Percentiles rank a stretch among this genome's conserved stretches.
These are phyloP conservation scores for Coniosporium apollinis DNA, from an alignment of 495 filamentous ascomycete genomes.

Conservation along the genomic window DNA sequence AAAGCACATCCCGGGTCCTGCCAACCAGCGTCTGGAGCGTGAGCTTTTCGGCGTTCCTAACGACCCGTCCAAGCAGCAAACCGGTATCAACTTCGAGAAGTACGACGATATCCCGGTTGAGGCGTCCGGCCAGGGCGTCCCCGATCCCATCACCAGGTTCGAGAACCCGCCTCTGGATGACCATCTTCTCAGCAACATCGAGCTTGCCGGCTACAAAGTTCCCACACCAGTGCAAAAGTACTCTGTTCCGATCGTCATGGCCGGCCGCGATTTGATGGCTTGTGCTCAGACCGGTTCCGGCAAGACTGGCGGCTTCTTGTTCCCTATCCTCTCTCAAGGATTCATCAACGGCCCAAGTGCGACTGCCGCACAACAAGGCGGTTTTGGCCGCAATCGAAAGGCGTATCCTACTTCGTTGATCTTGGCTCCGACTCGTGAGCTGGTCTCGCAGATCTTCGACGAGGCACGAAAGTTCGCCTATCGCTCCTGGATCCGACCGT, in stretches of 20 bases:
- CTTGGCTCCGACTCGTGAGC: slow-evolving; percentile 87
- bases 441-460: slow-evolving; percentile 96
- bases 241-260: slow-evolving; percentile 94
- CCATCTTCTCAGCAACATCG: slow-evolving; percentile 81
- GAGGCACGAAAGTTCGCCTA: slow-evolving; percentile 97
- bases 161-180: slow-evolving; percentile 87
- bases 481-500: slow-evolving; percentile 95
- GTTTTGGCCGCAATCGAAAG: slow-evolving; percentile 76
- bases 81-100: slow-evolving; percentile 98
- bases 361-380: slow-evolving; percentile 41
- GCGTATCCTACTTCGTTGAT: slow-evolving; percentile 93
- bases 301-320: slow-evolving; percentile 98
- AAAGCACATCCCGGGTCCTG: slow-evolving; percentile 80
- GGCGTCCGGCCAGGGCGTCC: slow-evolving; percentile 84
- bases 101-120: slow-evolving; percentile 99
- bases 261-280: slow-evolving; percentile 93
- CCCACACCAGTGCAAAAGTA: slow-evolving; percentile 97
- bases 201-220: slow-evolving; percentile 78
- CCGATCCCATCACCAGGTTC: slow-evolving; percentile 79
- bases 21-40: slow-evolving; percentile 78
- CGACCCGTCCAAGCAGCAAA: slow-evolving; percentile 86
- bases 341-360: slow-evolving; percentile 72
- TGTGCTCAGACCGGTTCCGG: slow-evolving; percentile 98
- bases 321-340: slow-evolving; percentile 93
- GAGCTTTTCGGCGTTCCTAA: slow-evolving; percentile 90